Base-by-base conservation (phyloP, 2,329 filamentous ascomycete genomes). In the Capronia coronata region DNA sequence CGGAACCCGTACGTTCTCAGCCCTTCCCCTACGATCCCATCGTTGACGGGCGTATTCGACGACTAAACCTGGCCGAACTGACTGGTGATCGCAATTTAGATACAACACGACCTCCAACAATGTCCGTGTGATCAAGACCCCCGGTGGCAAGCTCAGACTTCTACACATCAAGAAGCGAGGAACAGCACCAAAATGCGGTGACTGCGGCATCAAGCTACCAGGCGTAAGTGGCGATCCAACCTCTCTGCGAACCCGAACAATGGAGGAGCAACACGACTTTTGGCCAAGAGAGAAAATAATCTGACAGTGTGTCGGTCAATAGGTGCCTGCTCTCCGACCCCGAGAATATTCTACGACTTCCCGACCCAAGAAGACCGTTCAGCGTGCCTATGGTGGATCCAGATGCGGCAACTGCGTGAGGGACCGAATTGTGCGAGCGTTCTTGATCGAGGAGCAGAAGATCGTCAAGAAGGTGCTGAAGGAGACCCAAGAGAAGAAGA, bases 381-480 rank as follows among this genome's bases (percentile, higher is more conserved):
- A 93, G 79, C 89, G 93, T 68, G 90, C 93, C 68, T 98, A 98
- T 74, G 90, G 93, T 74, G 93, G 93, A 70, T 96, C 90, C 68
- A 87, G 93, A 82, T 98, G 93, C 80, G 89, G 86, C 71, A 93
- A 88, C 82, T 98, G 93, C 75, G 93, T 98, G 65, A 90, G 91
- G 75, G 93, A 98, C 80, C 86, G 93, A 66, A 87, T 98, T 65
- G 88, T 96, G 65, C 88, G 93, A 66, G 93, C 93, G 61, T 98
- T 98, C 85, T 78, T 98, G 73, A 97, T 98, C 63, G 94, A 98
- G 81, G 93, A 98, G 84, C 93, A 98, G 82, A 98, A 98, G 87
- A 97, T 98, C 67, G 93, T 98, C 76, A 98, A 98, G 89, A 98
- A 98, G 87, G 93, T 98, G 68, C 83, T 97, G 73, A 96, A 96